Base-by-base conservation (phyloP, 257 asterid species). In the Apocynum venetum region DNA sequence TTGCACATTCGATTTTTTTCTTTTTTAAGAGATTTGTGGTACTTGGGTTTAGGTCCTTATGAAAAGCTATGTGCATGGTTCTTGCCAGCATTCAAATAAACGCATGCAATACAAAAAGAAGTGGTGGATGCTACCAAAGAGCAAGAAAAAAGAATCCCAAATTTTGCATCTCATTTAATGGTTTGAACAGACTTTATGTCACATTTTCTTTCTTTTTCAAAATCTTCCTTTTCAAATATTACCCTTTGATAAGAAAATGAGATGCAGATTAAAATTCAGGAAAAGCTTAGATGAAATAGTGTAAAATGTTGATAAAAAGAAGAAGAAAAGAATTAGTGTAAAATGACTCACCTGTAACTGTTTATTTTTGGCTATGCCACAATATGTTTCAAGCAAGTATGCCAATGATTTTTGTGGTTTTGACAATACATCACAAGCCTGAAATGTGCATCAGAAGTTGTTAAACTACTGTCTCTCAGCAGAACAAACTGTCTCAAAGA, bases 401-500 rank as follows among this genome's bases (percentile, higher is more conserved):
- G 99, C 97, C 88, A 95, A 86, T 70, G 99, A 95, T 85, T 90
- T 95, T 80, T 95, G 99, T 31, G 98, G 96, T 87, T 95, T 95
- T 48, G 89, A 85, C 85, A 93, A 78, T 43, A 90, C 79, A 69
- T 95, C 98, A 82, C 98, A 95, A 60, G 96, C 97, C 99, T 95
- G 89, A 82, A 86, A 86, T 19, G 78, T 40, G 82, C 46, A 38
- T 79, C 52, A 56, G 57, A 57, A 64, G 85, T 74, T 19, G 20
- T 52, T 56, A 52, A 73, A 48, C 52, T 51, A n/a, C 53, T 25
- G 44, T 38, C 41, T 17, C 64, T 8, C 17, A 11, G 36, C 44
- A 13, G 14, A 44, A 15, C 56, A 78, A 78, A 61, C 53, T 8
- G 8, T 61, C 40, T 40, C 47, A 63, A 81, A 38, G 61, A 77